Percentiles rank a stretch among this genome's conserved stretches.
Evolutionary conservation across 179 eudicot genomes (phyloP).

Genomic region (Corrigiola litoralis): DNA sequence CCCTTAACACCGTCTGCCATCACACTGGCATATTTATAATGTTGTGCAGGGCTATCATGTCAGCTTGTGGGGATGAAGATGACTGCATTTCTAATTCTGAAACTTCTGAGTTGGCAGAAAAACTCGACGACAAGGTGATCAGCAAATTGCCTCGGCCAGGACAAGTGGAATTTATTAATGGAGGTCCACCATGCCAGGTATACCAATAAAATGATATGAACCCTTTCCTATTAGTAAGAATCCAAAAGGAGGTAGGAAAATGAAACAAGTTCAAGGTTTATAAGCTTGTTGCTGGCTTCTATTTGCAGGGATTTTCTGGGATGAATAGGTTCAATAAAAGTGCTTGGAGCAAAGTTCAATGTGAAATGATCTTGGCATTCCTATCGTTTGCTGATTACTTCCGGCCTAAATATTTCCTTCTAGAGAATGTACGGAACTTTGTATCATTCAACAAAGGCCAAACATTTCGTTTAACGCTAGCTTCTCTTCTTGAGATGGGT

Average conservation of each 20-base stretch:
- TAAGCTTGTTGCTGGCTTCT: too few relatives aligned
- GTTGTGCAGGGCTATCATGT: slow-evolving; percentile 71
- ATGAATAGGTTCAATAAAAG: slow-evolving; percentile 94
- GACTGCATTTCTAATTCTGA: slow-evolving; percentile 79
- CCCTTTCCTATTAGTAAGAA: neutral
- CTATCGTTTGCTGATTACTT: slow-evolving; percentile 92
- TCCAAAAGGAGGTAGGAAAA: neutral
- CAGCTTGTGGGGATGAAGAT: slow-evolving; percentile 69
- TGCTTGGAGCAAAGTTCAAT: slow-evolving; percentile 97
- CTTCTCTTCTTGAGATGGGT: slow-evolving; percentile 98
- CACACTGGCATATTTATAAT: too few relatives aligned
- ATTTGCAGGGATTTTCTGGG: slow-evolving; percentile 91
- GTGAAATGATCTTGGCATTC: slow-evolving; percentile 97
- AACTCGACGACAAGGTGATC: slow-evolving; percentile 47
- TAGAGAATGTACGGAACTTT: slow-evolving; percentile 92
- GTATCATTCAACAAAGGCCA: slow-evolving; percentile 97
- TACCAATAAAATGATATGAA: neutral
- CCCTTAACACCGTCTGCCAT: too few relatives aligned
- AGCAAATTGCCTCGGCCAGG: slow-evolving; percentile 71
- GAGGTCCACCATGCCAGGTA: slow-evolving; percentile 99
- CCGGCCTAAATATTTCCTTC: slow-evolving; percentile 80
- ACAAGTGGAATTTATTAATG: slow-evolving; percentile 90
- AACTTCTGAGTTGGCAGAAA: slow-evolving; percentile 64
- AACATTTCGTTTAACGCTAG: slow-evolving; percentile 81
- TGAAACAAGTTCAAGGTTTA: too few relatives aligned